These are phyloP conservation scores for Alternaria panax DNA, from an alignment of 2,329 filamentous ascomycete species.

Conservation along the genomic window DNA sequence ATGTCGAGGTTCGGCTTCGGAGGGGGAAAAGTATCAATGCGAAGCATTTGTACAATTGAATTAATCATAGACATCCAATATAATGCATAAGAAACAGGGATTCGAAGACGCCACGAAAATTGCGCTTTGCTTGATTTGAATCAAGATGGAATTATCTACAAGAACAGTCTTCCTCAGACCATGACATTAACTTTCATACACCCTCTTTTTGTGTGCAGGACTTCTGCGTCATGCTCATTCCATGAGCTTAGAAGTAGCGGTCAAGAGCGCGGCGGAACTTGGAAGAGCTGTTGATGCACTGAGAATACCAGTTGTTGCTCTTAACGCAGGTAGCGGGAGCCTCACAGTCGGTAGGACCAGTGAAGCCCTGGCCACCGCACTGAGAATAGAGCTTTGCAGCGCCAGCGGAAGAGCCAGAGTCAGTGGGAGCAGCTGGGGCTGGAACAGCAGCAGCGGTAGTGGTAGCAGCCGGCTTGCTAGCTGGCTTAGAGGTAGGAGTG, in stretches of 20 bases:
- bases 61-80: too few species aligned
- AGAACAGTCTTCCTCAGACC: not conserved
- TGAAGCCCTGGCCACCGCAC: conserved; percentile 53
- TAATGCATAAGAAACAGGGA: too few species aligned
- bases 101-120: not conserved
- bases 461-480: not conserved
- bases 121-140: not conserved
- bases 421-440: not conserved
- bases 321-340: conserved; percentile 47
- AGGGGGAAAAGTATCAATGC: too few species aligned
- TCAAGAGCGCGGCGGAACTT: conserved; percentile 16
- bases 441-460: not conserved
- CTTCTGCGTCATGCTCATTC: fast-evolving
- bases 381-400: conserved; percentile 36
- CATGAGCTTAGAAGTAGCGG: not conserved
- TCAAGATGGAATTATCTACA: conserved; percentile 1
- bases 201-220: fast-evolving
- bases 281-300: conserved; percentile 41
- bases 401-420: not conserved
- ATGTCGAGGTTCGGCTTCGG: not conserved
- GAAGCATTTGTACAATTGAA: too few species aligned
- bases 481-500: not conserved
- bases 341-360: conserved; percentile 48
- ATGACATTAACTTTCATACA: not conserved
- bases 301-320: conserved; percentile 52